Conservation (phyloP, 2,329 filamentous ascomycete genomes). For the Penicillium palitans region DNA sequence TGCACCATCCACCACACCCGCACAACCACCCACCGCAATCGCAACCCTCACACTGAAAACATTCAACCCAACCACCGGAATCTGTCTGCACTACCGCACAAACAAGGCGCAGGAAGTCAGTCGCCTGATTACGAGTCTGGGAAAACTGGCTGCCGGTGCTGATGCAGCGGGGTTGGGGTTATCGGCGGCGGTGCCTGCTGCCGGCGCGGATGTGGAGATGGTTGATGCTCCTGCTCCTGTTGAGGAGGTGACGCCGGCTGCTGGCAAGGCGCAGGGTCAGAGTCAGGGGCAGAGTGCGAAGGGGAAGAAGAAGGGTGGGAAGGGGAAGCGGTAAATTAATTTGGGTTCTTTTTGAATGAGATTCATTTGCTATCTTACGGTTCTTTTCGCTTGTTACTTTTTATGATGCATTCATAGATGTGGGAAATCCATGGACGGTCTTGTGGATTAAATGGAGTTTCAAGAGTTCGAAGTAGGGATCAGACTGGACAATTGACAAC, state of each 20-base stretch:
- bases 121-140: constrained; percentile 74
- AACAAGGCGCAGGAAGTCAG: constrained; percentile 76
- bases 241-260: constrained; percentile 40
- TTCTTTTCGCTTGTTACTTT: neutral
- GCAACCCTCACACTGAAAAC: constrained; percentile 83
- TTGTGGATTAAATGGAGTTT: neutral
- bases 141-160: constrained; percentile 68
- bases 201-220: constrained; percentile 36
- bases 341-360: neutral
- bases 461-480: neutral
- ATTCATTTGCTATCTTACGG: neutral
- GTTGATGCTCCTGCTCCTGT: constrained; percentile 29
- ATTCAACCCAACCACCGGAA: constrained; percentile 78
- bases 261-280: constrained; percentile 20
- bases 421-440: neutral
- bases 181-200: constrained; percentile 37
- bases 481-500: neutral
- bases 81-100: constrained; percentile 86
- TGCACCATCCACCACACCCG: constrained; percentile 51
- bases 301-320: constrained; percentile 66
- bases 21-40: constrained; percentile 57
- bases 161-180: constrained; percentile 58
- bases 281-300: constrained; percentile 29
- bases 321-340: constrained; percentile 63
- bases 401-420: constrained; percentile 3